Conservation (phyloP, 2,329 filamentous ascomycete species). For the Diplodia mutila region DNA sequence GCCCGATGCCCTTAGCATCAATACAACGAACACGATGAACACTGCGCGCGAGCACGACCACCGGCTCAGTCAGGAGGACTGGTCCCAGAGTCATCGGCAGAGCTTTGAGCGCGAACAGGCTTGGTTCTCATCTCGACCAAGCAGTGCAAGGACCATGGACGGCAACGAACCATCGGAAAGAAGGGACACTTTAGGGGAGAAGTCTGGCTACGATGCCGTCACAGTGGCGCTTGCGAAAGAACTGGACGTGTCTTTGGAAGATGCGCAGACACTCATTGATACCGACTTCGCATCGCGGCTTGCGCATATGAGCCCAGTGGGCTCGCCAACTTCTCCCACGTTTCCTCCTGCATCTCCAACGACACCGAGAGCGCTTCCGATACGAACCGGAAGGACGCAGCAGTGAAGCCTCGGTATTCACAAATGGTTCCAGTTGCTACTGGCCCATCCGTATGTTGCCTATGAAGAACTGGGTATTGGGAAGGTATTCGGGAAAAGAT, state of each 20-base stretch:
- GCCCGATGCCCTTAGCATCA: conserved; percentile 3
- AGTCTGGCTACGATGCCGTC: conserved; percentile 7
- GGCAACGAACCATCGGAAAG: not conserved
- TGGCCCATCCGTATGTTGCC: not conserved
- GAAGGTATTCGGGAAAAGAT: not conserved
- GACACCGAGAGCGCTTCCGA: conserved; percentile 13
- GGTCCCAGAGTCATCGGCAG: not conserved
- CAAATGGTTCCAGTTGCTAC: not conserved
- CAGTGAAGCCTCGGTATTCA: not conserved
- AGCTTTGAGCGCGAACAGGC: not conserved
- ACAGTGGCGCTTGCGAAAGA: conserved; percentile 14
- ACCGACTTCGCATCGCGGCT: conserved; percentile 18
- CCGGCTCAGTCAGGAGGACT: not conserved
- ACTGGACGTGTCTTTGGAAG: conserved; percentile 11
- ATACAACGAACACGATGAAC: conserved; percentile 11
- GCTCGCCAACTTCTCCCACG: conserved; percentile 2
- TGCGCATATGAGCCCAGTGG: conserved; percentile 23
- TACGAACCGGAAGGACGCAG: not conserved
- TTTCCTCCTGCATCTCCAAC: not conserved
- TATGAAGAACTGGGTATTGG: not conserved
- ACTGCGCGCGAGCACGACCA: conserved; percentile 6
- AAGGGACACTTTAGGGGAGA: not conserved
- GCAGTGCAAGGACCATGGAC: not conserved
- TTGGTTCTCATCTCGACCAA: not conserved
- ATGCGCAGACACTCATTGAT: conserved; percentile 22